Evolutionary conservation across 2,329 filamentous ascomycete species (phyloP), one percentile per base, ranked within the genome.

Genomic region (Penicillium sp.): DNA sequence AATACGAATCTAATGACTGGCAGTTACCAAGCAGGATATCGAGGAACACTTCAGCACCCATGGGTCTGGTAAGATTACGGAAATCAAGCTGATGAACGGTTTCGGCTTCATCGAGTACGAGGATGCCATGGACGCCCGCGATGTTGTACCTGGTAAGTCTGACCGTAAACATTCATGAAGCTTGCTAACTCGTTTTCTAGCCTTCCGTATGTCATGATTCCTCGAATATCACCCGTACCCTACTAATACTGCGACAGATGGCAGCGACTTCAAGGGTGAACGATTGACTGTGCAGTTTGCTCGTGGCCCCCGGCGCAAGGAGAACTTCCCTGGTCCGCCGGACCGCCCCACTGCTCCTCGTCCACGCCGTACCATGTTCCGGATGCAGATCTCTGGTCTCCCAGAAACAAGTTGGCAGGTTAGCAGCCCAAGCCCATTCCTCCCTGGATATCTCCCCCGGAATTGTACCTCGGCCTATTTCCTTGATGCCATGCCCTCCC

Each of bases 361-460:
- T 72, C 94, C 94, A 63, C 89, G 94, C 73, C 92, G 94, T 76
- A 99, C 94, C 66, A 87, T 92, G 66, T 92, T 92, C 78, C 89
- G 94, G 76, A 97, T 99, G 94, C 89, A 93, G 77, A 95, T 99
- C 73, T 89, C 90, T 82, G 93, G 92, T 81, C 90, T 99, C 78
- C 92, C 93, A 75, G 93, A 97, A 83, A 99, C 94, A 83, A 97
- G 92, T 86, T 99, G 94, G 94, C 94, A 99, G 94, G 94, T 99
- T 89, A 94, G 94, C 89, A 72, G 64, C 62, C 68, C 68, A 72
- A 62, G 50, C 63, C 66, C 66, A 66, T 67, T 69, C 60, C 55
- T 53, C 55, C 61, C 56, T 64, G 69, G 67, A 70, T 62, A 44
- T 20, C 22, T 47, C 53, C 64, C 37, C 56, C 51, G 67, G 63